A percentile compares a stretch with the other conserved stretches of the same genome.
Conservation (phyloP, 2,329 filamentous ascomycete species). For the Claviceps spartinae region DNA sequence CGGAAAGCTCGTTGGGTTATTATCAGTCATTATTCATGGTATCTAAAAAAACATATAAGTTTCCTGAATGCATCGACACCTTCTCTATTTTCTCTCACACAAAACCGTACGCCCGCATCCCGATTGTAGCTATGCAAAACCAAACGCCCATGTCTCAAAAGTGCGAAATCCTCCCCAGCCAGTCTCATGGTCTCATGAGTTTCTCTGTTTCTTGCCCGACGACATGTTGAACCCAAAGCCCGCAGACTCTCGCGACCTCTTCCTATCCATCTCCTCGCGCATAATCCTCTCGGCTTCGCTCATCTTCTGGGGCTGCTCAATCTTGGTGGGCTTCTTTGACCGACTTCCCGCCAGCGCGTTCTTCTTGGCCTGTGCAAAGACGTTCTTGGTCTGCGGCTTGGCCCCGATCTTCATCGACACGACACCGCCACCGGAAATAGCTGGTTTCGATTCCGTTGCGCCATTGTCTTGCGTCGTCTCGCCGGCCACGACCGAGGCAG, state of each 20-base stretch:
- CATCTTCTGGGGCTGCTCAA: conserved; percentile 64
- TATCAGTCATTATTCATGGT: conserved; percentile 2
- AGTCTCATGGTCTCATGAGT: conserved; percentile 6
- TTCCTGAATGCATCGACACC: background rate
- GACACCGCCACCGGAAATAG: conserved; percentile 25
- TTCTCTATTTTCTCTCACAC: background rate
- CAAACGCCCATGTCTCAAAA: background rate
- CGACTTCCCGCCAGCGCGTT: conserved; percentile 46
- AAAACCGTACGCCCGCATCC: background rate
- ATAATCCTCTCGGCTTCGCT: conserved; percentile 81
- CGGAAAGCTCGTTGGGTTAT: background rate
- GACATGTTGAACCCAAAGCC: conserved; percentile 34
- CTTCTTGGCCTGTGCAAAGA: conserved; percentile 55
- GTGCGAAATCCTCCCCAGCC: no score
- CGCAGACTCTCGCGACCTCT: conserved; percentile 38
- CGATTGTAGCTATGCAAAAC: background rate
- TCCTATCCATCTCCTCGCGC: conserved; percentile 68
- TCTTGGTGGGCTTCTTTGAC: conserved; percentile 45
- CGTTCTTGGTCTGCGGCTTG: conserved; percentile 61
- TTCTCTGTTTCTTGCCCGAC: conserved; percentile 39
- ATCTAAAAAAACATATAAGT: background rate
- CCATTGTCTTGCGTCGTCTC: conserved; percentile 5
- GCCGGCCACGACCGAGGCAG: conserved; percentile 7
- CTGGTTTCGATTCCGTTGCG: conserved; percentile 18
- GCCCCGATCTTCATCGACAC: conserved; percentile 52